Percentiles rank a stretch among this genome's conserved stretches.
Conservation (phyloP, 2,329 filamentous ascomycete genomes). For the Alternaria dauci region DNA sequence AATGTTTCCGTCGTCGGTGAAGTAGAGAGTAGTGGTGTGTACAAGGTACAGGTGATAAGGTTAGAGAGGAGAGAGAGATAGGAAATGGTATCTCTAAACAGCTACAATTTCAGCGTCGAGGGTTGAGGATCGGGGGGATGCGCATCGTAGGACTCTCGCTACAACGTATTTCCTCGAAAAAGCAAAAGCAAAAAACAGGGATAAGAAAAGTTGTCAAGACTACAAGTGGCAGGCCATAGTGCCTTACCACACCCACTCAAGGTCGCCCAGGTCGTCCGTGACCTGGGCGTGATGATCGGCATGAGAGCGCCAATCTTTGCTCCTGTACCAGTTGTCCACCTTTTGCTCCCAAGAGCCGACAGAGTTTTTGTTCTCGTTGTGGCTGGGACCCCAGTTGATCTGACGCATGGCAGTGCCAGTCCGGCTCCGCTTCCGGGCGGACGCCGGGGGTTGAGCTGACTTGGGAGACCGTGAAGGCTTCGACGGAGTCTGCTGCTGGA, state of each 20-base stretch:
- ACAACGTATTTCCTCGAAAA: slow-evolving; percentile 27
- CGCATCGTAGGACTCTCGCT: slow-evolving; percentile 37
- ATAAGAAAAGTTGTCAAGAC: slow-evolving; percentile 54
- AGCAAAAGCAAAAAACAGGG: slow-evolving; percentile 39
- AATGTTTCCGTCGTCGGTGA: slow-evolving; percentile 21
- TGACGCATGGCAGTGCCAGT: slow-evolving; percentile 50
- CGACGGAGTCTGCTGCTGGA: slow-evolving; percentile 49
- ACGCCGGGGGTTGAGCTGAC: slow-evolving; percentile 43
- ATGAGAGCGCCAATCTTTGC: slow-evolving; percentile 61
- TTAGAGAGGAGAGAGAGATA: slow-evolving; percentile 35
- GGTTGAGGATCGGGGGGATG: slow-evolving; percentile 18
- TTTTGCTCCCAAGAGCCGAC: slow-evolving; percentile 46
- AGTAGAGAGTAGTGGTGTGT: slow-evolving; percentile 25
- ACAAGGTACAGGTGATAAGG: slow-evolving; percentile 26
- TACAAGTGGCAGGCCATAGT: slow-evolving; percentile 69
- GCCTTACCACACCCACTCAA: slow-evolving; percentile 95
- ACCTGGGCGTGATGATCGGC: slow-evolving; percentile 36
- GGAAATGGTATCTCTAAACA: slow-evolving; percentile 52
- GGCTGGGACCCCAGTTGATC: slow-evolving; percentile 47
- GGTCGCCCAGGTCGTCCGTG: slow-evolving; percentile 75
- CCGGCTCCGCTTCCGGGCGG: slow-evolving; percentile 52
- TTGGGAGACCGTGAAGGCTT: slow-evolving; percentile 52
- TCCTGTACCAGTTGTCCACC: slow-evolving; percentile 55
- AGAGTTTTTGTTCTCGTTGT: slow-evolving; percentile 41
- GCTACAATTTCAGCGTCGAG: slow-evolving; percentile 43